Percentiles rank a stretch among this genome's conserved stretches.
phyloP scores from a whole-genome alignment of 2,329 filamentous ascomycete species.

The Verticillium tricorpus region DNA sequence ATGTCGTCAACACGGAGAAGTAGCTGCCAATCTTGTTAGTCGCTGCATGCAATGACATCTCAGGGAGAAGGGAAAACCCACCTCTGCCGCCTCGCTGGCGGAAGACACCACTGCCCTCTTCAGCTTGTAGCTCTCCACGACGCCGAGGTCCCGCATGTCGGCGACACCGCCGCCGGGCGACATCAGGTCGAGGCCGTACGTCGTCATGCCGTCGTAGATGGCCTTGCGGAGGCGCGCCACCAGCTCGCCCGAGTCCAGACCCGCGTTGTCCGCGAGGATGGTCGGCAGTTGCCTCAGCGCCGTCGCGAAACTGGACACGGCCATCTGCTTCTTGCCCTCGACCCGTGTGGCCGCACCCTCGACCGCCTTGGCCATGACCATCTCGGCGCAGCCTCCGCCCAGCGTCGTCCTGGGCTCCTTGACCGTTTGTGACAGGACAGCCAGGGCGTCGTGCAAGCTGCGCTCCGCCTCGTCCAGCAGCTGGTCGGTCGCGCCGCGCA shows the following conservation, averaged over 20 bases:
- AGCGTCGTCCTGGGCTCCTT: conserved; percentile 91
- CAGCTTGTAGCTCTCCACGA: conserved; percentile 97
- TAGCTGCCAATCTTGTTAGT: conserved; percentile 49
- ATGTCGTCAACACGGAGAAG: conserved; percentile 96
- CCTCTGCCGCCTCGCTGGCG: conserved; percentile 93
- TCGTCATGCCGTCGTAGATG: conserved; percentile 91
- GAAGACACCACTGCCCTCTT: conserved; percentile 98
- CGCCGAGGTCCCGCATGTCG: conserved; percentile 92
- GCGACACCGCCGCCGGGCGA: conserved; percentile 87
- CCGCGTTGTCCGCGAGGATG: conserved; percentile 95
- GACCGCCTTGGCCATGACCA: conserved; percentile 98
- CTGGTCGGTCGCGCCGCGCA: conserved; percentile 94
- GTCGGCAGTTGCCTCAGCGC: conserved; percentile 92
- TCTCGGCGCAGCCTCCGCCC: conserved; percentile 94
- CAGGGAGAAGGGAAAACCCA: conserved; percentile 37
- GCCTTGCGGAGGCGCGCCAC: conserved; percentile 88
- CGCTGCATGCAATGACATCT: neutral
- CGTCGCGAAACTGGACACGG: conserved; percentile 82
- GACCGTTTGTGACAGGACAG: conserved; percentile 94
- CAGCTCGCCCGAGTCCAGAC: conserved; percentile 90
- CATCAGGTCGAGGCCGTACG: conserved; percentile 83
- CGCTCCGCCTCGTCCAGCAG: conserved; percentile 95
- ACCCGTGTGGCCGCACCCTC: conserved; percentile 90
- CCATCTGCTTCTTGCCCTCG: conserved; percentile 93
- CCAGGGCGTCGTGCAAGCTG: conserved; percentile 91